Percentiles rank a stretch among this genome's conserved stretches.
phyloP scores from a whole-genome alignment of 23 red algal species.

The Porphyridium purpureum region DNA sequence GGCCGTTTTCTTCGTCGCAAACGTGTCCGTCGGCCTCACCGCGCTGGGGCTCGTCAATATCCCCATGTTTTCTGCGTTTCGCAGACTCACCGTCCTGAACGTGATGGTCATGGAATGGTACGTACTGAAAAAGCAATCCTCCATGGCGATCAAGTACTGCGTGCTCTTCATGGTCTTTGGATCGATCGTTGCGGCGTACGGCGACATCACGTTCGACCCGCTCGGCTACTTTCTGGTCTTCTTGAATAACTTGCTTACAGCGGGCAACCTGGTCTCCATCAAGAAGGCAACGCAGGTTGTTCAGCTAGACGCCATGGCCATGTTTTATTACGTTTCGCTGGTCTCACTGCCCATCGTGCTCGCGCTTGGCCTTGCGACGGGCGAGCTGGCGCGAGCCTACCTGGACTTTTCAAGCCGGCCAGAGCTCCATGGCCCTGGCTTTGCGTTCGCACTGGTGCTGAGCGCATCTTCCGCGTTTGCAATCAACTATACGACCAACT shows the following conservation, averaged over 20 bases:
- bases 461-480: conserved; percentile 70
- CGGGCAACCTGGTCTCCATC: conserved; percentile 62
- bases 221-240: conserved; percentile 80
- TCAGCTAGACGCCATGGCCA: conserved; percentile 36
- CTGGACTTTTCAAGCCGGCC: conserved; percentile 26
- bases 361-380: conserved; percentile 19
- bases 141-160: conserved; percentile 16
- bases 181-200: conserved; percentile 58
- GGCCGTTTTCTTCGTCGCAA: conserved; percentile 31
- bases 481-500: conserved; percentile 77
- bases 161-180: conserved; percentile 81
- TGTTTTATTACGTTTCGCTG: conserved; percentile 69
- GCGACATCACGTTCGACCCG: conserved; percentile 60
- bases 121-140: conserved; percentile 46
- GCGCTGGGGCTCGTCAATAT: conserved; percentile 75
- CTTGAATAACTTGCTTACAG: conserved; percentile 88
- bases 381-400: conserved; percentile 28
- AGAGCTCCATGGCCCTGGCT: conserved; percentile 32
- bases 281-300: conserved; percentile 39
- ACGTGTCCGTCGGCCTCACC: conserved; percentile 62
- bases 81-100: conserved; percentile 72
- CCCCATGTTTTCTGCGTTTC: conserved; percentile 98
- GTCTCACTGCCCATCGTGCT: conserved; percentile 54
- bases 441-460: conserved; percentile 39
- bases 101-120: conserved; percentile 78